phyloP scores from a whole-genome alignment of 2,329 filamentous ascomycete genomes.

The Elsinoe australis region DNA sequence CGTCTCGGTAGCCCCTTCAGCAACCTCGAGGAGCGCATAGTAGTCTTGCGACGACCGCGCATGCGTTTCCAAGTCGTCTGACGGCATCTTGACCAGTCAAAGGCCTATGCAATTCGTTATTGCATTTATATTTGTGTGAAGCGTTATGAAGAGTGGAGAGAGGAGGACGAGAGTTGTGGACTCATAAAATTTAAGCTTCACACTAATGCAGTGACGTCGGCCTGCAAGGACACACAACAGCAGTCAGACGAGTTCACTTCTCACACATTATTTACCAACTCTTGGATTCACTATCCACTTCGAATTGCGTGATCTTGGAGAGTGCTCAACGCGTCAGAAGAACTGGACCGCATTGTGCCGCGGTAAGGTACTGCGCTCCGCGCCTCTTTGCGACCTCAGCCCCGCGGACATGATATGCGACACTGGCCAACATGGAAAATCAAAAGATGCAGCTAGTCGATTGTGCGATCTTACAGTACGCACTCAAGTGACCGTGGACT shows the following conservation, averaged over 20 bases:
- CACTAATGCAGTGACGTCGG: constrained; percentile 8
- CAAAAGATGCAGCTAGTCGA: constrained; percentile 82
- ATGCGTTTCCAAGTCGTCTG: constrained; percentile 36
- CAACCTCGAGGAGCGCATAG: constrained; percentile 66
- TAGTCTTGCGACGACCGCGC: constrained; percentile 52
- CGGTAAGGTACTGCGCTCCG: too few species aligned
- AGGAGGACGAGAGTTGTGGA: neutral
- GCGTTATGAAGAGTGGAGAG: neutral
- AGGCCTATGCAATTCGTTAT: neutral
- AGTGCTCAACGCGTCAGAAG: too few species aligned
- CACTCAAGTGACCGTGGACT: neutral
- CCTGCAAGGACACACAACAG: constrained; percentile 1
- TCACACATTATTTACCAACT: too few species aligned
- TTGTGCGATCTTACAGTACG: constrained; percentile 49
- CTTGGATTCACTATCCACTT: too few species aligned
- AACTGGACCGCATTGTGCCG: too few species aligned
- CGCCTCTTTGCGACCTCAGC: neutral
- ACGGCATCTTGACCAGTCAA: constrained; percentile 19
- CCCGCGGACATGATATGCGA: constrained; percentile 52
- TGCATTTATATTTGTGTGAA: neutral
- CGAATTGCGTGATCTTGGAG: neutral
- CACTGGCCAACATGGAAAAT: constrained; percentile 60
- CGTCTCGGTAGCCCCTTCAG: constrained; percentile 56
- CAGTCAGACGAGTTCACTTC: neutral
- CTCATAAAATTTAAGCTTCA: constrained; percentile 7